A percentile compares a stretch with the other conserved stretches of the same genome.
phyloP scores from a whole-genome alignment of 192 early-diverging fungal species.

The Coemansia sp. region DNA sequence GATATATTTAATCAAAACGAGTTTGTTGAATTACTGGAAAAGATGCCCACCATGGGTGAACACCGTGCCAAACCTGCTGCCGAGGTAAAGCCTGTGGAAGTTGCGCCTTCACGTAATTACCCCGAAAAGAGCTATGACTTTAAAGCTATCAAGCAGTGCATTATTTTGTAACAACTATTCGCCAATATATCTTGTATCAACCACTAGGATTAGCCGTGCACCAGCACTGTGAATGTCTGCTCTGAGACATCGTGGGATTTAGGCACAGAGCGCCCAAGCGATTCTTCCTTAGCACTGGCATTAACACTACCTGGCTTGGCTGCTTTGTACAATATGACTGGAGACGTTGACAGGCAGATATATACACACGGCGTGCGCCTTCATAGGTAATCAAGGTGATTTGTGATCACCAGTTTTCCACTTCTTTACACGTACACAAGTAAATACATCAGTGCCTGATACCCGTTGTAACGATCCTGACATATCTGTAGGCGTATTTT shows the following conservation, averaged over 20 bases:
- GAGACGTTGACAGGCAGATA: conserved; percentile 13
- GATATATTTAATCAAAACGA: background rate
- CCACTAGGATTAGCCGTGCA: conserved; percentile 9
- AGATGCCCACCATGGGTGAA: background rate
- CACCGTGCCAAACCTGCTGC: too few relatives aligned
- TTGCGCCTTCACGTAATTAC: background rate
- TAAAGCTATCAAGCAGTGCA: background rate
- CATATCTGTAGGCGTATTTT: background rate
- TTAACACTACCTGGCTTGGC: conserved; percentile 20
- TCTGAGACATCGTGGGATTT: background rate
- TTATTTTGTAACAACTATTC: background rate
- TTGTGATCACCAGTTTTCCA: conserved; percentile 22
- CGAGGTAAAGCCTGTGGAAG: background rate
- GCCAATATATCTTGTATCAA: background rate
- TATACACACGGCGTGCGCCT: conserved; percentile 25
- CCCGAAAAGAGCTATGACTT: background rate
- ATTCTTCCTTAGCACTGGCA: background rate
- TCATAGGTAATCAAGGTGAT: conserved; percentile 6
- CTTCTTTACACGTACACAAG: background rate
- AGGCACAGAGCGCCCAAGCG: background rate
- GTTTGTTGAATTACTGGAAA: background rate
- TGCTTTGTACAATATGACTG: background rate
- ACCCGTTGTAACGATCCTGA: conserved; percentile 16
- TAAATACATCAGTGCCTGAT: conserved; percentile 42
- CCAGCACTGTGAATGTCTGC: conserved; percentile 4